Conservation (phyloP, 2,329 filamentous ascomycete genomes). For the Knufia fluminis region DNA sequence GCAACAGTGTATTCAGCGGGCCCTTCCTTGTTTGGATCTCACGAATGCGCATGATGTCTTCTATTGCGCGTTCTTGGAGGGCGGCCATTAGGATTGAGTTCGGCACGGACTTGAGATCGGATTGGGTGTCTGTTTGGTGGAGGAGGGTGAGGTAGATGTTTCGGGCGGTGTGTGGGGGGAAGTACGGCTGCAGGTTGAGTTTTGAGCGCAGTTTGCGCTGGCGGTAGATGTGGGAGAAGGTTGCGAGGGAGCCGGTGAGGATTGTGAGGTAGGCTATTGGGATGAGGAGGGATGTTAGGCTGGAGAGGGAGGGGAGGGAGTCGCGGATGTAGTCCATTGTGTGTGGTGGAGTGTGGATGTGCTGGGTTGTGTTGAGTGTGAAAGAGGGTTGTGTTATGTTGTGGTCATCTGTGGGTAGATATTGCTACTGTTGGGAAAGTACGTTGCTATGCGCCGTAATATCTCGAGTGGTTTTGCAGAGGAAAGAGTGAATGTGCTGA, state of each 20-base stretch:
- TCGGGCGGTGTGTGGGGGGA: constrained; percentile 78
- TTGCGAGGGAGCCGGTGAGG: constrained; percentile 76
- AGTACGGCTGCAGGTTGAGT: constrained; percentile 87
- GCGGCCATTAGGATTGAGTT: constrained; percentile 82
- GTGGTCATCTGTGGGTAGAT: neutral
- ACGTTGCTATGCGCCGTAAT: too few relatives aligned
- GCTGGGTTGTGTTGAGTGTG: neutral
- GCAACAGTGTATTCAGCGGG: constrained; percentile 70
- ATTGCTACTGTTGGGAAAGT: too few relatives aligned
- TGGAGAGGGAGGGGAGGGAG: constrained; percentile 37
- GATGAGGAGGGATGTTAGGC: constrained; percentile 78
- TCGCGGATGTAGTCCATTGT: neutral
- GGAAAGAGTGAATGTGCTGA: neutral
- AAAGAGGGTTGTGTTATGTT: too few relatives aligned
- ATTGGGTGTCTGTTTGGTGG: constrained; percentile 55
- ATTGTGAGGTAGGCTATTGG: constrained; percentile 85
- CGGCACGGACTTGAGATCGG: constrained; percentile 56
- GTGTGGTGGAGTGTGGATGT: neutral
- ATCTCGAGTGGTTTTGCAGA: too few relatives aligned
- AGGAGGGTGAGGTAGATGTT: constrained; percentile 91
- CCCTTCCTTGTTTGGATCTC: constrained; percentile 82
- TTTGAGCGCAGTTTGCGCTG: constrained; percentile 79
- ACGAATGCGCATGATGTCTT: constrained; percentile 88
- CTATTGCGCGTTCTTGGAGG: constrained; percentile 75
- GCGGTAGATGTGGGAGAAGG: constrained; percentile 87